phyloP scores from a whole-genome alignment of 75 land plant genomes.

The Larix kaempferi region DNA sequence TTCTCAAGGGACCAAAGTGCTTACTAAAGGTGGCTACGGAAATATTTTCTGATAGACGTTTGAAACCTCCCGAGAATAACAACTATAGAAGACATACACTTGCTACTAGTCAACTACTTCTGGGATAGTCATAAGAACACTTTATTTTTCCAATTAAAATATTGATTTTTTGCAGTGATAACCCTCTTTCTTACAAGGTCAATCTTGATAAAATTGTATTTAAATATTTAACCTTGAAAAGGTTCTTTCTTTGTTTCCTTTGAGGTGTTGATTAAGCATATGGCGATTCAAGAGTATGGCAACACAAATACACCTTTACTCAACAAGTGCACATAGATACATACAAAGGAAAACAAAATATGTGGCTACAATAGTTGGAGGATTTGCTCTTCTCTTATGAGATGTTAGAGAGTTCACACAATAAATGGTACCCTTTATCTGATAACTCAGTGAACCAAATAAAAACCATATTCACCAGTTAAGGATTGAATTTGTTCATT shows the following conservation, averaged over 20 bases:
- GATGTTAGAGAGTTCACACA: too few species aligned
- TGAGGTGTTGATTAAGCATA: neutral
- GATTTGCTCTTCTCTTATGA: too few species aligned
- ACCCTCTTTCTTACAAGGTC: conserved; percentile 65
- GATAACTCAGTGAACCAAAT: too few species aligned
- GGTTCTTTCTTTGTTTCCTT: neutral
- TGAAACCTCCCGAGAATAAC: conserved; percentile 53
- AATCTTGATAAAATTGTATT: conserved; percentile 21
- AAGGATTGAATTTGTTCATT: too few species aligned
- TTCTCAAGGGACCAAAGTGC: conserved; percentile 57
- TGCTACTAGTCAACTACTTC: conserved; percentile 78
- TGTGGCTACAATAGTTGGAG: too few species aligned
- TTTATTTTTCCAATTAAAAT: conserved; percentile 57
- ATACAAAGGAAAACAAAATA: too few species aligned
- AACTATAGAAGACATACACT: conserved; percentile 54
- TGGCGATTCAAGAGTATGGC: neutral
- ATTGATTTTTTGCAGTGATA: conserved; percentile 79
- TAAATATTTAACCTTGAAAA: neutral
- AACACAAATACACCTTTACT: neutral
- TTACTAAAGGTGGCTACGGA: conserved; percentile 79
- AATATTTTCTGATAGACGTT: conserved; percentile 56
- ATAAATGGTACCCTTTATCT: too few species aligned
- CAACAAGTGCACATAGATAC: neutral
- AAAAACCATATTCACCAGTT: too few species aligned
- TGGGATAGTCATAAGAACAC: conserved; percentile 68